These are phyloP conservation scores for Ganoderma lucidum DNA, from an alignment of 1,284 basidiomycete species.

Conservation along the genomic window DNA sequence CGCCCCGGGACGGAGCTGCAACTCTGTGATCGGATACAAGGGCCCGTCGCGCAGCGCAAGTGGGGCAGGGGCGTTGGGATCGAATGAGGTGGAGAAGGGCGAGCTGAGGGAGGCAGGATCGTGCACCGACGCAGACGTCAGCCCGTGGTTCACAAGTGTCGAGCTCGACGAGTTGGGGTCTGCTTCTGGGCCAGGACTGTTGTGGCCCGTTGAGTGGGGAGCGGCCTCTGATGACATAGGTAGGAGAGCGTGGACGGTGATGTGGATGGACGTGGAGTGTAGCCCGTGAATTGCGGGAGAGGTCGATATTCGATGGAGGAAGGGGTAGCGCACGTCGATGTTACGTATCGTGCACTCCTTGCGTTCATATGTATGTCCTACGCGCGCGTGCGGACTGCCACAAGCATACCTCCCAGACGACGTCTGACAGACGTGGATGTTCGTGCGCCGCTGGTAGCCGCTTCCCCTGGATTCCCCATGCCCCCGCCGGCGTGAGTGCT, in stretches of 20 bases:
- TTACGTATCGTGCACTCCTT: background rate
- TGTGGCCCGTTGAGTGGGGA: constrained; percentile 15
- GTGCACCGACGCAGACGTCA: constrained; percentile 2
- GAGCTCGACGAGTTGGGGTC: constrained; percentile 32
- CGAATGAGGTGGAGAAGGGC: constrained; percentile 37
- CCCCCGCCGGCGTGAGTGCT: constrained; percentile 23
- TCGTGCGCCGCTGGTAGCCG: constrained; percentile 15
- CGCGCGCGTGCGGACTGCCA: constrained; percentile 14
- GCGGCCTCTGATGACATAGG: constrained; percentile 17
- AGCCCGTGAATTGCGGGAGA: background rate
- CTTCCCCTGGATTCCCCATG: constrained; percentile 25
- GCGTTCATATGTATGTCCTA: constrained; percentile 10
- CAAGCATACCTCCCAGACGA: background rate
- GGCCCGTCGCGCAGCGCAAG: constrained; percentile 21
- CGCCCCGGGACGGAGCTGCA: background rate
- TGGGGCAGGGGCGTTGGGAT: constrained; percentile 32
- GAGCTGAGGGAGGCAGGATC: constrained; percentile 17
- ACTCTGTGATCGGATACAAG: constrained; percentile 7
- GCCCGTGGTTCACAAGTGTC: constrained; percentile 26
- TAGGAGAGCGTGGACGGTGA: background rate
- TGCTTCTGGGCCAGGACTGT: constrained; percentile 13
- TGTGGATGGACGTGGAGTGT: background rate
- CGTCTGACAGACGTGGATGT: background rate
- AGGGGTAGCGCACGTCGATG: background rate
- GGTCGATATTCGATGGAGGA: background rate